Conservation (phyloP, 208 protist genomes). For the Trypanosoma rangeli region DNA sequence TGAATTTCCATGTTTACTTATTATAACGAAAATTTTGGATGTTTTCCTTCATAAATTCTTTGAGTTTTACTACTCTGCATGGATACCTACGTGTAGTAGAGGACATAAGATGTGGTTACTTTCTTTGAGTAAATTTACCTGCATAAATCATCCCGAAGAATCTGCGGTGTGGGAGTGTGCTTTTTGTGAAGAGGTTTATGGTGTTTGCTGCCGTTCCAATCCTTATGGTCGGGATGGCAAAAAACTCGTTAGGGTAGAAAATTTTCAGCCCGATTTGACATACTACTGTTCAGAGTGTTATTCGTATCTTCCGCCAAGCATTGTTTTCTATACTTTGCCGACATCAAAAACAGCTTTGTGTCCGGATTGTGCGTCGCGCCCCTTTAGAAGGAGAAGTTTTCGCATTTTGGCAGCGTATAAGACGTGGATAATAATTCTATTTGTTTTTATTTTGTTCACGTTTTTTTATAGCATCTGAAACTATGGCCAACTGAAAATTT, state of each 20-base stretch:
- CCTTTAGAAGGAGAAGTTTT: conserved; percentile 44
- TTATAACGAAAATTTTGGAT: conserved; percentile 53
- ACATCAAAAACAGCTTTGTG: conserved; percentile 34
- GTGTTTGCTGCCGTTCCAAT: conserved; percentile 59
- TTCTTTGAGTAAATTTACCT: conserved; percentile 45
- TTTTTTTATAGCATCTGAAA: conserved; percentile 18
- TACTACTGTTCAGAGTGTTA: conserved; percentile 48
- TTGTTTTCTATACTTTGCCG: conserved; percentile 26
- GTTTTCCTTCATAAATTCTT: conserved; percentile 32
- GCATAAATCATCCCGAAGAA: conserved; percentile 51
- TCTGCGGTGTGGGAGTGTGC: conserved; percentile 76
- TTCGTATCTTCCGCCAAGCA: conserved; percentile 30
- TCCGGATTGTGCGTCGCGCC: conserved; percentile 72
- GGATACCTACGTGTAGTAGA: conserved; percentile 65
- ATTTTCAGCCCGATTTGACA: conserved; percentile 22
- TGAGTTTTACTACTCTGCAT: conserved; percentile 50
- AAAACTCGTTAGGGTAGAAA: conserved; percentile 14
- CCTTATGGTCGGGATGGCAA: conserved; percentile 39
- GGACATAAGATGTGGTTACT: conserved; percentile 74
- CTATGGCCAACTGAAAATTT: not conserved
- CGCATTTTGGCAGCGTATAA: conserved; percentile 75
- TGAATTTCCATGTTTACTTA: conserved; percentile 67
- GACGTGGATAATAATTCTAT: conserved; percentile 34
- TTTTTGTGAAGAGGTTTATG: conserved; percentile 77
- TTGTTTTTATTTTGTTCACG: conserved; percentile 5